These are phyloP conservation scores for Rhytidhysteron rufulum DNA, from an alignment of 2,329 filamentous ascomycete species.

Conservation along the genomic window DNA sequence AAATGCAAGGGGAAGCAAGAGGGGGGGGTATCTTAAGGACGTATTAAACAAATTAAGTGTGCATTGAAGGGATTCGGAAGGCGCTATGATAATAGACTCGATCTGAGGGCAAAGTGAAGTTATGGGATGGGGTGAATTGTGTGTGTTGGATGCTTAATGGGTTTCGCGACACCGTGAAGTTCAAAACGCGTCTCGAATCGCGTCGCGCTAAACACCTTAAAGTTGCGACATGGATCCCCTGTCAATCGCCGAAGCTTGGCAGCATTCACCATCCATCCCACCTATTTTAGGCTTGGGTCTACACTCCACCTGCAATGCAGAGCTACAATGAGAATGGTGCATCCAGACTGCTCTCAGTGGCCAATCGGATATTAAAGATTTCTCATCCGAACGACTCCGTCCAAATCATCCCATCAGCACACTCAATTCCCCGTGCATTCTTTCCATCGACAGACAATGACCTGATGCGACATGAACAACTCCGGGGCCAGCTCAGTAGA, in stretches of 20 bases:
- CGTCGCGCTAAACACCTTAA: too few relatives aligned
- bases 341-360: too few relatives aligned
- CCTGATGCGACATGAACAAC: not conserved
- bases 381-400: not conserved
- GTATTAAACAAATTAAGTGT: not conserved
- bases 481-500: not conserved
- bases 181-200: too few relatives aligned
- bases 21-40: conserved; percentile 29
- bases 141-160: not conserved
- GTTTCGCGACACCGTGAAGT: not conserved
- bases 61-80: not conserved
- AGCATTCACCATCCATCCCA: too few relatives aligned
- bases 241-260: too few relatives aligned
- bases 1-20: conserved; percentile 7
- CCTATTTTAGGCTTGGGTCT: too few relatives aligned
- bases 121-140: not conserved
- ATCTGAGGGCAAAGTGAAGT: not conserved
- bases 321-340: too few relatives aligned
- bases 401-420: not conserved
- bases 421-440: not conserved
- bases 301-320: too few relatives aligned
- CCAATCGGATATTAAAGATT: not conserved
- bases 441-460: not conserved
- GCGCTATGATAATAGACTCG: not conserved
- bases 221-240: too few relatives aligned